phyloP scores from a whole-genome alignment of 805 yeast genomes.

The Saturnispora mendoncae region DNA sequence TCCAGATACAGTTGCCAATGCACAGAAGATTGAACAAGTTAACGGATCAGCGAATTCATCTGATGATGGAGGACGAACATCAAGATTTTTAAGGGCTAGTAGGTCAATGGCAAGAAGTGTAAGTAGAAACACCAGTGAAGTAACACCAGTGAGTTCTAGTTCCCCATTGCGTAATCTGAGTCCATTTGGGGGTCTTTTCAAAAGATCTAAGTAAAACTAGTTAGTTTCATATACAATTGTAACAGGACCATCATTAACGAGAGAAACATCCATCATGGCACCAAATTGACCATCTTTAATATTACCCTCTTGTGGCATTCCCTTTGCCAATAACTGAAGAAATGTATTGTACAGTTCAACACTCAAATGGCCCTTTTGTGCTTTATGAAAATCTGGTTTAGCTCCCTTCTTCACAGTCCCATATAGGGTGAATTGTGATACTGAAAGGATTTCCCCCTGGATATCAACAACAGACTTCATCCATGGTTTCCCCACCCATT shows the following conservation, averaged over 20 bases:
- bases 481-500: constrained; percentile 69
- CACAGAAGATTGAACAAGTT: constrained; percentile 11
- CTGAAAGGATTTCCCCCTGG: constrained; percentile 68
- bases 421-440: constrained; percentile 86
- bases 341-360: constrained; percentile 44
- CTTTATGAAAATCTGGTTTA: constrained; percentile 89
- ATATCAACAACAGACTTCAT: constrained; percentile 55
- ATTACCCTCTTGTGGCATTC: constrained; percentile 46
- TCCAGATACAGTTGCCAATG: constrained; percentile 4
- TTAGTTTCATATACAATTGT: constrained; percentile 76
- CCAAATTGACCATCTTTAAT: constrained; percentile 90
- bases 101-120: constrained; percentile 13
- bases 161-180: constrained; percentile 25
- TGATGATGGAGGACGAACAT: constrained; percentile 8
- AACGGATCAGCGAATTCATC: background rate
- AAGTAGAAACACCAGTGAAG: constrained; percentile 6
- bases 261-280: constrained; percentile 91
- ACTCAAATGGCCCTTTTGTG: constrained; percentile 70
- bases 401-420: constrained; percentile 85
- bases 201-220: constrained; percentile 4
- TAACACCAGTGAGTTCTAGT: constrained; percentile 17
- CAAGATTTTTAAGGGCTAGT: constrained; percentile 21
- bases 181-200: constrained; percentile 23
- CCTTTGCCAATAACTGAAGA: constrained; percentile 35
- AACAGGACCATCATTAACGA: constrained; percentile 90